phyloP scores from a whole-genome alignment of 1,284 basidiomycete species.

The Rhodotorula glutinis region DNA sequence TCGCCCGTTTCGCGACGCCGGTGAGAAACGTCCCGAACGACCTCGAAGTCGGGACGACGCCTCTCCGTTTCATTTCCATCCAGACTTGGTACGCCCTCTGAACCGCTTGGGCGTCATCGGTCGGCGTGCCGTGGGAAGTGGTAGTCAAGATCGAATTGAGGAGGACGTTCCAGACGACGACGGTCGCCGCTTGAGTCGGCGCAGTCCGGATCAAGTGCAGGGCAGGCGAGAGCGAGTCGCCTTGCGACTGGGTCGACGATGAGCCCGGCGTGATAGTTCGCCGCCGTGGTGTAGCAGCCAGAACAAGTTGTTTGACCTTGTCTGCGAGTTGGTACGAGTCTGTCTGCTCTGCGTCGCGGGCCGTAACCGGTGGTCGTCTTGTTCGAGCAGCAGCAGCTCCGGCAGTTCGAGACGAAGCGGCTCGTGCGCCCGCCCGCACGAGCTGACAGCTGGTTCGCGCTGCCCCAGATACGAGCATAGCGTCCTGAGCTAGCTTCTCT shows the following conservation, averaged over 20 bases:
- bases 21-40: slow-evolving; percentile 37
- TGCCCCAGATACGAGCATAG: too few species aligned
- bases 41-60: slow-evolving; percentile 27
- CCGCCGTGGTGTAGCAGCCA: not conserved
- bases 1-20: slow-evolving; percentile 20
- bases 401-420: too few species aligned
- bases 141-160: slow-evolving; percentile 31
- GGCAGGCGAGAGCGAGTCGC: slow-evolving; percentile 2
- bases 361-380: too few species aligned
- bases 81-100: slow-evolving; percentile 28
- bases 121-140: slow-evolving; percentile 5
- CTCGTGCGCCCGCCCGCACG: too few species aligned
- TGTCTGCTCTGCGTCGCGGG: too few species aligned
- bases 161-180: slow-evolving; percentile 43
- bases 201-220: slow-evolving; percentile 31
- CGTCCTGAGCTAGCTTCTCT: too few species aligned
- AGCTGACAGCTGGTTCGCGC: too few species aligned
- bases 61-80: slow-evolving; percentile 41
- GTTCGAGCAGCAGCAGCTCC: too few species aligned
- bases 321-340: slow-evolving; percentile 38
- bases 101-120: not conserved
- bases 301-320: slow-evolving; percentile 12
- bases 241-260: too few species aligned
- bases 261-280: slow-evolving; percentile 1
- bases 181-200: slow-evolving; percentile 28